Conservation (phyloP, 257 asterid genomes). For the Forsythia viridissima region DNA sequence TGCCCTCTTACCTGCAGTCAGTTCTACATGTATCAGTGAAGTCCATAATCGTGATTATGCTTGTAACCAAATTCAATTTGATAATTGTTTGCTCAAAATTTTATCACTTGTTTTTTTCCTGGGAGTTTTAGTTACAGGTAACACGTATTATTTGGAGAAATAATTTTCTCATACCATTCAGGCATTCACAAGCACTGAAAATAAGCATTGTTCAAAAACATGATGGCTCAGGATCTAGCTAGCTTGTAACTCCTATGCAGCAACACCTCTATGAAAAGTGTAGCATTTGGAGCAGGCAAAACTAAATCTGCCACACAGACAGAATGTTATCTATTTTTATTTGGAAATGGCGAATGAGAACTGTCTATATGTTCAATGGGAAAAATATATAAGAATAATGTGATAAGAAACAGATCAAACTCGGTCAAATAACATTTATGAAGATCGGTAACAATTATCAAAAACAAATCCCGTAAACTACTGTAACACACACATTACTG, state of each 20-base stretch:
- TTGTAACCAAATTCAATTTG: background rate
- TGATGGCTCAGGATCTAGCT: background rate
- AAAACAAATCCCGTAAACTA: background rate
- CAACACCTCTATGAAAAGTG: background rate
- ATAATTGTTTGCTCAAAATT: background rate
- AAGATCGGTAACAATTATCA: background rate
- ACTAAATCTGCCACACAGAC: background rate
- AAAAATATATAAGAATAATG: background rate
- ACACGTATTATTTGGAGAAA: background rate
- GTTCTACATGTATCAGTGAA: conserved; percentile 12
- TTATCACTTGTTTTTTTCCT: background rate
- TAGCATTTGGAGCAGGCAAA: background rate
- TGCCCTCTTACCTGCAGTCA: conserved; percentile 84
- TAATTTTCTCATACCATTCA: background rate
- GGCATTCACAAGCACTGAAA: background rate
- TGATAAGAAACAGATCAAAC: background rate
- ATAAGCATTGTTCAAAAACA: background rate
- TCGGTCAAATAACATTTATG: background rate
- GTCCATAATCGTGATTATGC: background rate
- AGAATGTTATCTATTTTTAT: background rate
- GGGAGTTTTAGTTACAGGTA: background rate
- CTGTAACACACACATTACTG: background rate
- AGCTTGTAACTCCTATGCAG: background rate
- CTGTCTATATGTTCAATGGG: background rate
- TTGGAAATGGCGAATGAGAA: background rate